Evolutionary conservation across 148 eudicot genomes (phyloP), one percentile per base, ranked within the genome.

Genomic region (Chenopodium berlandieri): DNA sequence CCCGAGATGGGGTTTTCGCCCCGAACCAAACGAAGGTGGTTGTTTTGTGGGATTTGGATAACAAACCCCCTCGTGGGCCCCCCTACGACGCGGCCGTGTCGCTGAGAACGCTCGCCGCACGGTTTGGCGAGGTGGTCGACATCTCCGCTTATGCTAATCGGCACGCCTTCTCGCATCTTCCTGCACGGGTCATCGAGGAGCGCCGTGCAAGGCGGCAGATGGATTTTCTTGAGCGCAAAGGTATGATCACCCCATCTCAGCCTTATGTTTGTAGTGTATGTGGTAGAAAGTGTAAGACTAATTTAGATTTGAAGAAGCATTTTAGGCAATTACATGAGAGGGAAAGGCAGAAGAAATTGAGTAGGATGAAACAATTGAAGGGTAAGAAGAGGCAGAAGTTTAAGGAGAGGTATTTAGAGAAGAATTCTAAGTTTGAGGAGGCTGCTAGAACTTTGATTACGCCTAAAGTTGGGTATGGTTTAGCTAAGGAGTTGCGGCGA

Each of bases 21-120:
- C 84, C 94, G 1, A 92, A 90, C 68, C 89, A 91, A 30, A 88
- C 88, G 75, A 94, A 91, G 76, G 97, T 94, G 2, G 95, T 90
- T 5, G 86, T 94, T 13, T 78, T 92, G 34, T 94, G 98, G 98
- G 98, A 94, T 46, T 75, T 94, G 1, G 98, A 94, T 83, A 94
- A 94, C 87, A 94, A 94, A 76, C 97, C 98, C 20, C 98, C 98
- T 2, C 90, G 97, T 1, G 97, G 97, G 1, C 91, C 95, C 4
- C 98, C 98, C 1, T 92, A 84, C 83, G 75, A 87, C 65, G 98
- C 98, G 14, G 95, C 98, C 9, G 54, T 76, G 25, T 79, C 94
- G 8, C 79, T 94, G 0, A 87, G 82, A 31, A 31, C 63, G 12
- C 83, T 91, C 32, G 98, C 97, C 9, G 73, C 83, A 44, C 75